Base-by-base conservation (phyloP, 208 protist species). In the Trypanosoma boissoni region DNA sequence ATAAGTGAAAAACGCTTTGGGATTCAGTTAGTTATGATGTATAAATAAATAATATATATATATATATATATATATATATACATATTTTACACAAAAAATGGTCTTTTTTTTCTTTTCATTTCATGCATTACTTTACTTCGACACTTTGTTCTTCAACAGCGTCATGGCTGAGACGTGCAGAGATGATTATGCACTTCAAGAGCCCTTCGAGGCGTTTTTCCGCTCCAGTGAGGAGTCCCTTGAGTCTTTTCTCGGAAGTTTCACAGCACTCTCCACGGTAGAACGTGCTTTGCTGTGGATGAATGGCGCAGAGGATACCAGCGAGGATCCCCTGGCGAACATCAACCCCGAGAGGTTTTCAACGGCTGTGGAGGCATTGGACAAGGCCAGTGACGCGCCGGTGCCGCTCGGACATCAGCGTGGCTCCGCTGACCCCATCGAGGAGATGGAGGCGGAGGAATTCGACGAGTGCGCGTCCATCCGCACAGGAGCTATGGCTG, bases 401-500 rank as follows among this genome's bases (percentile, higher is more conserved):
- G 53, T 8, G 6, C 1, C 0, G 45, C 45, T 23, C 34, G 14
- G 10, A 24, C 3, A n/a, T 16, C 27, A 10, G 42, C 16, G 6
- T 36, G 24, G 20, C 2, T 3, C 41, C 10, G 8, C 3, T 2
- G 6, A 28, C 21, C 27, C 2, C 18, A 16, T 10, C 1, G 43
- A 69, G 3, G 77, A 55, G 0, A 9, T 74, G 45, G 78, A 78
- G 10, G 58, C 66, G 42, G 55, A 81, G 16, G 64, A 72, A 54
- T 18, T 82, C 21, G 55, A 61, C 37, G 57, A 65, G 43, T 62
- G 43, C n/a, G 55, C 72, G 1, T 68, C 70, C 31, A 62, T 71
- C 2, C 69, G 59, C 45, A 84, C 81, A 0, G 68, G 70, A 3
- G 65, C 70, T 18, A 75, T 88, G 39, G 73, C 74, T 10, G 61